phyloP scores from a whole-genome alignment of 176 grass and related monocot genomes.

The Musa troglodytarum region DNA sequence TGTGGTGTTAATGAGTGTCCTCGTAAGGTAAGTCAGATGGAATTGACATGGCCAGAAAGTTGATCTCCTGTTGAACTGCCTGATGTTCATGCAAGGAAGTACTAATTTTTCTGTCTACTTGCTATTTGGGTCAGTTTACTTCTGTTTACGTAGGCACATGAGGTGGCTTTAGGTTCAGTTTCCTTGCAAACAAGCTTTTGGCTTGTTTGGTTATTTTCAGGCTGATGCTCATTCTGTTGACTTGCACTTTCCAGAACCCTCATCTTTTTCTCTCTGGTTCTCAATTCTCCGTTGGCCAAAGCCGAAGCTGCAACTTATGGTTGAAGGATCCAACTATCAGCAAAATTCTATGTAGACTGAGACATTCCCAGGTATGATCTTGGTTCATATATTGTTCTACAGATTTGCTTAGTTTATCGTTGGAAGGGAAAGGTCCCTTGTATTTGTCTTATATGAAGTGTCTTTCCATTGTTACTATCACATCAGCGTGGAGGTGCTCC shows the following conservation, averaged over 20 bases:
- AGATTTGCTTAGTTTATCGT: slow-evolving; percentile 21
- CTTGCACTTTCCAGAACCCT: slow-evolving; percentile 53
- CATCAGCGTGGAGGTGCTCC: slow-evolving; percentile 29
- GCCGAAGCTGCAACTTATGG: slow-evolving; percentile 54
- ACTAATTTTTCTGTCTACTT: background rate
- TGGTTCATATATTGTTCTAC: slow-evolving; percentile 16
- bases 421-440: slow-evolving; percentile 20
- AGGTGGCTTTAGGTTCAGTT: background rate
- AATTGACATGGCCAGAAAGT: no score
- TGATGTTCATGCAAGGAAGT: background rate
- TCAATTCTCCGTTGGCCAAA: slow-evolving; percentile 76
- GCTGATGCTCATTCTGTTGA: slow-evolving; percentile 14
- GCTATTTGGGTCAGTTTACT: background rate
- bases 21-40: no score
- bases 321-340: slow-evolving; percentile 71
- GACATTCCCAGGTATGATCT: slow-evolving; percentile 47
- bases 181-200: background rate
- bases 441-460: background rate
- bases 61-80: no score
- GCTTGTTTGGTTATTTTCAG: background rate
- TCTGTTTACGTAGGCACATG: background rate
- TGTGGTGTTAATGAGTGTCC: no score
- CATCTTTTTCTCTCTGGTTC: slow-evolving; percentile 49
- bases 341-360: slow-evolving; percentile 80
- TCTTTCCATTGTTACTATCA: background rate